phyloP scores from a whole-genome alignment of 2,329 filamentous ascomycete species.

The Cucurbitaria berberidis region DNA sequence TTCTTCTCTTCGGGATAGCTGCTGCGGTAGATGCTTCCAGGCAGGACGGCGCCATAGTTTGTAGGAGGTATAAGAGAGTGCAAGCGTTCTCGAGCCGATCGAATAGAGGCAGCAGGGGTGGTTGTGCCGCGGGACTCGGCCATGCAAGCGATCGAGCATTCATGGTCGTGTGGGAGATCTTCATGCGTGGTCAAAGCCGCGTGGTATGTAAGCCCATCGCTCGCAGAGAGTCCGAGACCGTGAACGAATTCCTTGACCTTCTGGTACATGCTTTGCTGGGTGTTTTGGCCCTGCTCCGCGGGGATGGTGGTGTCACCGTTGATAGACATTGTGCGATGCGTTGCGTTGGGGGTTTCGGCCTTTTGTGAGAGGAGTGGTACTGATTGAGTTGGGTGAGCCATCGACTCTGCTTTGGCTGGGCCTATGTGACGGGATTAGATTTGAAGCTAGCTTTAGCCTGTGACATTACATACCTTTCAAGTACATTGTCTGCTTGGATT shows the following conservation, averaged over 20 bases:
- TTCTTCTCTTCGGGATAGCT: constrained; percentile 77
- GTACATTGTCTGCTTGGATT: neutral
- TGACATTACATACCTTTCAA: neutral
- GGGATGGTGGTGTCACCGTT: constrained; percentile 6
- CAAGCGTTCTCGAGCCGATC: constrained; percentile 41
- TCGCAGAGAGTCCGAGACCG: constrained; percentile 27
- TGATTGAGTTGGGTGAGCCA: neutral
- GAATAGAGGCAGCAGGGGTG: constrained; percentile 25
- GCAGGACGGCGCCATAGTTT: constrained; percentile 79
- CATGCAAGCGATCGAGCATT: constrained; percentile 19
- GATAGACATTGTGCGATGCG: constrained; percentile 18
- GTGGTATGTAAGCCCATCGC: constrained; percentile 34
- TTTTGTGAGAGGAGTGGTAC: neutral
- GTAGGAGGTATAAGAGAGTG: constrained; percentile 57
- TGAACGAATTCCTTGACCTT: constrained; percentile 30
- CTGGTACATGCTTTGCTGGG: constrained; percentile 19
- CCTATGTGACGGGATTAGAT: neutral
- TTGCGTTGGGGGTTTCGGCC: neutral
- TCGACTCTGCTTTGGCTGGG: constrained; percentile 1
- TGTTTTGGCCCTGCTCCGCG: constrained; percentile 8
- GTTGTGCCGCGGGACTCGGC: constrained; percentile 18
- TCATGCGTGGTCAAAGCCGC: constrained; percentile 39
- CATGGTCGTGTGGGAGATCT: constrained; percentile 35
- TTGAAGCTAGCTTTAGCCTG: neutral
- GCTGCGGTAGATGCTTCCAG: constrained; percentile 78